Evolutionary conservation across 1,284 basidiomycete genomes (phyloP).

Genomic region (Farysia itapuensis): DNA sequence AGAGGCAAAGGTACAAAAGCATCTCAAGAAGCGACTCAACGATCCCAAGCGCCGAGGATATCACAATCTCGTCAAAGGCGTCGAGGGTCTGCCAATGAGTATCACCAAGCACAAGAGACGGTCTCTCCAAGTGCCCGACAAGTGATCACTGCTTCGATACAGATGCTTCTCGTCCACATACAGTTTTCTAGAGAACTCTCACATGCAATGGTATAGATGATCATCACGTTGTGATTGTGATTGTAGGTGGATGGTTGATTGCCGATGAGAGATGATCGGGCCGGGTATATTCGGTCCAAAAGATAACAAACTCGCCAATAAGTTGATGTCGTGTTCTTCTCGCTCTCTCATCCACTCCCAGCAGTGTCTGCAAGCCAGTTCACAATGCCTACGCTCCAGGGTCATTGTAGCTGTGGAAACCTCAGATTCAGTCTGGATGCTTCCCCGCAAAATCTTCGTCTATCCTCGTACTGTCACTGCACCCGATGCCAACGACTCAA

Average conservation of each 20-base stretch:
- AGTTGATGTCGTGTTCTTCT: too few species aligned
- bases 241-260: too few species aligned
- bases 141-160: too few species aligned
- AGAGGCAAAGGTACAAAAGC: constrained; percentile 56
- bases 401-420: constrained; percentile 41
- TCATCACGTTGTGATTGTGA: too few species aligned
- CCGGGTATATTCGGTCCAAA: too few species aligned
- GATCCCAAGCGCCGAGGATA: constrained; percentile 57
- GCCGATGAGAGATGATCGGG: too few species aligned
- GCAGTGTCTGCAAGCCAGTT: too few species aligned
- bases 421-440: constrained; percentile 24
- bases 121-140: constrained; percentile 19
- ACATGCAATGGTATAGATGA: too few species aligned
- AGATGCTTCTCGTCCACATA: too few species aligned
- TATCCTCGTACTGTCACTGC: constrained; percentile 49
- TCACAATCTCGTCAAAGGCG: constrained; percentile 46
- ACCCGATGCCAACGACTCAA: constrained; percentile 50
- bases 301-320: too few species aligned
- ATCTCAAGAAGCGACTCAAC: constrained; percentile 53
- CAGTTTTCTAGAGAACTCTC: too few species aligned
- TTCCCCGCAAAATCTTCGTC: constrained; percentile 17
- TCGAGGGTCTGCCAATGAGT: constrained; percentile 44
- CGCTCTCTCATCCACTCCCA: too few species aligned
- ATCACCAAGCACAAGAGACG: constrained; percentile 38
- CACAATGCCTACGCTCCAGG: constrained; percentile 19